Evolutionary conservation across 345 rosid genomes (phyloP), one percentile per base, ranked within the genome.

Genomic region (Aegle marmelos): DNA sequence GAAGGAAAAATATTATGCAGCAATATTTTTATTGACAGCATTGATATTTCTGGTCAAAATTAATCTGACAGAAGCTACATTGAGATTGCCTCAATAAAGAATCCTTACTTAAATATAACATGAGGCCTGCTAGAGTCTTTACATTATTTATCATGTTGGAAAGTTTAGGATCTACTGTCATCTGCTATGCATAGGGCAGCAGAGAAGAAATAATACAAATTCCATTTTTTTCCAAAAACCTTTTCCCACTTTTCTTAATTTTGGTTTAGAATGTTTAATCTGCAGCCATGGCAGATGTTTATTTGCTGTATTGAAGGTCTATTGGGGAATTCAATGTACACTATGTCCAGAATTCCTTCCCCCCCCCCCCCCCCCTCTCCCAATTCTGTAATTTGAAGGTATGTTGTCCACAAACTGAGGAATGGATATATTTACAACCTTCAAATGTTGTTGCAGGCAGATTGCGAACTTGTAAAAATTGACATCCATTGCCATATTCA

Each of bases 401-500:
- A 53, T 16, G 27, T 62, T 66, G 6, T 36, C 9, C 24, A 16
- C 50, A n/a, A 22, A 53, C 36, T 64, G 70, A 34, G 61, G 27
- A 9, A 9, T 79, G 58, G 14, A 34, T 64, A 45, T 76, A 67
- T 81, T 77, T 69, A 79, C 66, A 72, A 72, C 83, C 61, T 85
- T 77, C 21, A 53, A 66, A 48, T 75, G n/a, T 87, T 84, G 75
- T 81, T 87, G 87, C 91, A 93, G 97, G 91, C 85, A 84, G 91
- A 90, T 72, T 81, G 86, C 63, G 91, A 89, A 78, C 60, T 87
- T 76, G 89, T 90, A 60, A 90, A 89, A 84, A 87, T 90, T 79
- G 91, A 93, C 83, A 89, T 90, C 75, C 84, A 82, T 86, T 90
- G 93, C 79, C 92, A 87, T 81, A 76, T 93, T 79, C 87, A 89